Percentiles rank a stretch among this genome's conserved stretches.
Evolutionary conservation across 768 basidiomycete genomes (phyloP).

Genomic region (Collybiopsis confluens): DNA sequence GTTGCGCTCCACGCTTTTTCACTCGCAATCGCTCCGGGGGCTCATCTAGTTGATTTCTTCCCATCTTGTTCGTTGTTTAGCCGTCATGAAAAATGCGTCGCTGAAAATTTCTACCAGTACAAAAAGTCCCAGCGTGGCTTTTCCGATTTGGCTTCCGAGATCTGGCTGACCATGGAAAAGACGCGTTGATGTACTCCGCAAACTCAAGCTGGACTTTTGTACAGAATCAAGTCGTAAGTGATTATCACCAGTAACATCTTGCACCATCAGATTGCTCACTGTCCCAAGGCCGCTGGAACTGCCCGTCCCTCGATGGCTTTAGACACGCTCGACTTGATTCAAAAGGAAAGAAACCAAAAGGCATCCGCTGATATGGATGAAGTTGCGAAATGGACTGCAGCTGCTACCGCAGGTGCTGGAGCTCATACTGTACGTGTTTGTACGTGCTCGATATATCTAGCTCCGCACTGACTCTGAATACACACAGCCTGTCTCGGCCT

Average conservation of each 20-base stretch:
- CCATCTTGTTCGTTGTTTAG: conserved; percentile 19
- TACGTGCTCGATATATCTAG: too few relatives aligned
- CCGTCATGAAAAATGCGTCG: background rate
- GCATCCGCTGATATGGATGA: conserved; percentile 1
- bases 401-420: background rate
- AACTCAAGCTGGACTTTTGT: conserved; percentile 2
- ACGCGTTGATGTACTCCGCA: conserved; percentile 1
- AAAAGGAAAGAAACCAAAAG: background rate
- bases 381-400: conserved; percentile 4
- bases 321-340: background rate
- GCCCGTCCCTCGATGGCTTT: conserved; percentile 1
- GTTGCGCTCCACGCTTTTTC: conserved; percentile 10
- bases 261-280: too few relatives aligned
- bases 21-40: conserved; percentile 10
- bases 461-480: background rate
- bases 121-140: conserved; percentile 24
- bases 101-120: conserved; percentile 16
- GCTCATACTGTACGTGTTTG: background rate
- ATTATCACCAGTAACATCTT: background rate
- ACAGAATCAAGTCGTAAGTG: background rate
- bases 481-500: background rate
- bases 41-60: conserved; percentile 19
- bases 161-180: conserved; percentile 9
- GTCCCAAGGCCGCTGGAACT: background rate
- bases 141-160: conserved; percentile 23